Percentiles rank a stretch among this genome's conserved stretches.
phyloP scores from a whole-genome alignment of 1,284 basidiomycete species.

The Porphyrellus sp. region DNA sequence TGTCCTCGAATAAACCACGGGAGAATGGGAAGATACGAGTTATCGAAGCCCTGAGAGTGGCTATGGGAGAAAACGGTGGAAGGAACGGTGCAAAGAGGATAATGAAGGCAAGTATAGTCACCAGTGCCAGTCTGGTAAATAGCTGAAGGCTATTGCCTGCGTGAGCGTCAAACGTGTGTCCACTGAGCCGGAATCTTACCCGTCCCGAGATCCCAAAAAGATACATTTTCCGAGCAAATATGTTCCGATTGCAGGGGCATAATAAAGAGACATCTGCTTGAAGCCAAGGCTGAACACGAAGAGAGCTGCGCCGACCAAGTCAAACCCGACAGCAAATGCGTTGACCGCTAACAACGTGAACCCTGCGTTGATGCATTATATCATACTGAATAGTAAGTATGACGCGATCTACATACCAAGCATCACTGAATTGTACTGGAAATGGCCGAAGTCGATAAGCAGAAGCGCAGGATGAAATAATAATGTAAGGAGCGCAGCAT shows the following conservation, averaged over 20 bases:
- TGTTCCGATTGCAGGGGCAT: slow-evolving; percentile 83
- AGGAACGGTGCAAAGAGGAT: slow-evolving; percentile 56
- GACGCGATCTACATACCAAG: slow-evolving; percentile 51
- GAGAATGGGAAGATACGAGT: slow-evolving; percentile 87
- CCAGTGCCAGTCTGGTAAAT: slow-evolving; percentile 65
- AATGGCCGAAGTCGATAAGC: slow-evolving; percentile 88
- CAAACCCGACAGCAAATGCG: slow-evolving; percentile 64
- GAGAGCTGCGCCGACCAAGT: slow-evolving; percentile 74
- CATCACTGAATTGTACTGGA: slow-evolving; percentile 92
- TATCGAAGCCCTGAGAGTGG: slow-evolving; percentile 59
- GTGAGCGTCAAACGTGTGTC: slow-evolving; percentile 6
- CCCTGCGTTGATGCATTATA: slow-evolving; percentile 44
- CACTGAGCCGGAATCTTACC: slow-evolving; percentile 46
- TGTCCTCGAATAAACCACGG: slow-evolving; percentile 92
- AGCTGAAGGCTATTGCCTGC: slow-evolving; percentile 46
- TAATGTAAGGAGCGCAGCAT: slow-evolving; percentile 68
- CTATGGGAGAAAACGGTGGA: slow-evolving; percentile 34
- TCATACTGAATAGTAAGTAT: not conserved
- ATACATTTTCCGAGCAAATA: slow-evolving; percentile 84
- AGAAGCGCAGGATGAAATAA: slow-evolving; percentile 82
- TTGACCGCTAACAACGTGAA: slow-evolving; percentile 70
- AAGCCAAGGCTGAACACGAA: slow-evolving; percentile 85
- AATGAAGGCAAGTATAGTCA: slow-evolving; percentile 59
- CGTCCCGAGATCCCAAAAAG: slow-evolving; percentile 60
- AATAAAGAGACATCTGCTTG: slow-evolving; percentile 96